phyloP scores from a whole-genome alignment of 805 yeast species.

The Lachancea meyersii region DNA sequence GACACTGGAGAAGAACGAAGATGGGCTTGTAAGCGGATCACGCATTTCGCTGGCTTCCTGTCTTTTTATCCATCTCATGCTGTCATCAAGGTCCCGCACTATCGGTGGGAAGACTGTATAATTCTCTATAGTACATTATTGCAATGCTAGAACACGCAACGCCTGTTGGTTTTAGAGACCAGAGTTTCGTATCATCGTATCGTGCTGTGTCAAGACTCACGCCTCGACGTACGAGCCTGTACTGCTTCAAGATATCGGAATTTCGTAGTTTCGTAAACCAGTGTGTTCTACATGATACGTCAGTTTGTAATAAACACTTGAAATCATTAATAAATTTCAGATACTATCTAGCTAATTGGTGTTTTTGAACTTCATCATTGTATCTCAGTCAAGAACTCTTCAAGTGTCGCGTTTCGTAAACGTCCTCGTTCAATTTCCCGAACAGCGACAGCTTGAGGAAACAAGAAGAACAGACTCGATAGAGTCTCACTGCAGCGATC shows the following conservation, averaged over 20 bases:
- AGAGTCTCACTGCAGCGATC: too few relatives aligned
- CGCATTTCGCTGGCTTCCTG: background rate
- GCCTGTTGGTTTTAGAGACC: background rate
- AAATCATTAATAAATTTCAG: slow-evolving; percentile 31
- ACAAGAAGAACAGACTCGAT: background rate
- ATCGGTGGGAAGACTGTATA: slow-evolving; percentile 4
- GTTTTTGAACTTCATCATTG: slow-evolving; percentile 28
- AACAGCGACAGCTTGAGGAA: background rate
- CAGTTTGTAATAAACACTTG: slow-evolving; percentile 17
- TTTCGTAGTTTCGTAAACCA: too few relatives aligned
- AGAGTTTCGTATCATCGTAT: too few relatives aligned
- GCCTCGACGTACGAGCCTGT: too few relatives aligned
- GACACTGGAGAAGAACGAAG: slow-evolving; percentile 99
- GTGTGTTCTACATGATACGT: slow-evolving; percentile 4
- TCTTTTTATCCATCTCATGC: slow-evolving; percentile 3
- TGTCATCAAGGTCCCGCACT: slow-evolving; percentile 1
- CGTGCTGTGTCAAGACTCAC: too few relatives aligned
- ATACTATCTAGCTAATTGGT: slow-evolving; percentile 34
- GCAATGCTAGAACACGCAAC: slow-evolving; percentile 1
- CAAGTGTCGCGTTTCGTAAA: slow-evolving; percentile 1
- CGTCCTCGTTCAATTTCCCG: slow-evolving; percentile 7
- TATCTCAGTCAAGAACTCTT: background rate
- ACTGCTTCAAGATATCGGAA: too few relatives aligned
- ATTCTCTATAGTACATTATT: slow-evolving; percentile 6
- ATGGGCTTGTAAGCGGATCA: slow-evolving; percentile 68